phyloP scores from a whole-genome alignment of 371 early-diverging fungal genomes.

The Syncephalastrum contaminatum region DNA sequence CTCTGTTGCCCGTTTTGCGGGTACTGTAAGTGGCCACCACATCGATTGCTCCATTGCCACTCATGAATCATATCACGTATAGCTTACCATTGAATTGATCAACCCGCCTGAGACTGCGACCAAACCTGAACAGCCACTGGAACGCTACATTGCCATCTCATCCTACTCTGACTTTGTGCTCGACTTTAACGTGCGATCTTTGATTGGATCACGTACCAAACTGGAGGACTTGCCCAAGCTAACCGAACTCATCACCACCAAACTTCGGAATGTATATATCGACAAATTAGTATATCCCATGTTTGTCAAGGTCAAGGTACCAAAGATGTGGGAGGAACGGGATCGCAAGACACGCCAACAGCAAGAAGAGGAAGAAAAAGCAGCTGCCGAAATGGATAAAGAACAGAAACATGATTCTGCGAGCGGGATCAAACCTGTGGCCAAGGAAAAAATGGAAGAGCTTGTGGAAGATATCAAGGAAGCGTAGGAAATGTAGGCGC shows the following conservation, averaged over 20 bases:
- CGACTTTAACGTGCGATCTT: slow-evolving; percentile 82
- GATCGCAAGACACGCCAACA: slow-evolving; percentile 19
- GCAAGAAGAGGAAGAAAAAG: slow-evolving; percentile 12
- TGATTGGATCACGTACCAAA: slow-evolving; percentile 92
- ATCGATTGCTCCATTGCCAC: background rate
- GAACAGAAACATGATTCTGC: background rate
- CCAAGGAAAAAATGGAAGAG: slow-evolving; percentile 35
- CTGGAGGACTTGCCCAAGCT: slow-evolving; percentile 93
- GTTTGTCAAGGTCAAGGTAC: slow-evolving; percentile 51
- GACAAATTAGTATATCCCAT: slow-evolving; percentile 66
- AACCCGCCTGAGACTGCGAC: slow-evolving; percentile 46
- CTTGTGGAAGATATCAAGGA: slow-evolving; percentile 39
- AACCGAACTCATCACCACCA: slow-evolving; percentile 76
- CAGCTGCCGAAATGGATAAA: background rate
- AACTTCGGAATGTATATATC: slow-evolving; percentile 68
- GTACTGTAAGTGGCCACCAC: slow-evolving; percentile 60
- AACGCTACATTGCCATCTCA: slow-evolving; percentile 63
- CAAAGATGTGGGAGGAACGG: slow-evolving; percentile 41
- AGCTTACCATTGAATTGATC: slow-evolving; percentile 46
- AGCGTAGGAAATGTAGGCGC: slow-evolving; percentile 24
- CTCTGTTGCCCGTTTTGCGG: slow-evolving; percentile 83
- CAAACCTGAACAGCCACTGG: slow-evolving; percentile 36
- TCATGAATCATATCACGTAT: slow-evolving; percentile 3
- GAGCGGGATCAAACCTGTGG: slow-evolving; percentile 17
- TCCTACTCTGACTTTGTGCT: slow-evolving; percentile 74